A percentile compares a stretch with the other conserved stretches of the same genome.
Conservation (phyloP, 139 green algal species). For the Tetraselmis striata region DNA sequence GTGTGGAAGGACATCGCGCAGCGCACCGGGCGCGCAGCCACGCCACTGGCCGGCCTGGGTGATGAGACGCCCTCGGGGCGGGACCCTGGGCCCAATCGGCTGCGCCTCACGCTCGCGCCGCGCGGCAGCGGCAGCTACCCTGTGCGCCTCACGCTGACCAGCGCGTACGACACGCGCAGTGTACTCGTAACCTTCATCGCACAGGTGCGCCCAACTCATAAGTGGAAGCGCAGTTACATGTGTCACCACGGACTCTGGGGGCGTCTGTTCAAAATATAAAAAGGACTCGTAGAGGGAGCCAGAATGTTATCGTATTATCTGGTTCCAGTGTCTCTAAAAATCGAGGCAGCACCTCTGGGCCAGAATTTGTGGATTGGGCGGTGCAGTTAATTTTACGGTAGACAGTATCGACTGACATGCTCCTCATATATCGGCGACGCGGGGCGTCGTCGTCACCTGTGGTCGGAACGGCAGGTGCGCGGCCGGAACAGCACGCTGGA, state of each 20-base stretch:
- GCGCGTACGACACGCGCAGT: conserved; percentile 49
- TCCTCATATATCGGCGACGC: no score
- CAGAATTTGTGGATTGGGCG: no score
- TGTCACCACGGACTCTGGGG: no score
- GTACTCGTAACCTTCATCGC: conserved; percentile 56
- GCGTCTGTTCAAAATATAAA: no score
- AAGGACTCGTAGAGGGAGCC: no score
- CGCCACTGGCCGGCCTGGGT: background rate
- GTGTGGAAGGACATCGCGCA: background rate
- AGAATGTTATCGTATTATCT: no score
- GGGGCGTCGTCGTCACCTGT: no score
- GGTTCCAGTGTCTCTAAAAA: background rate
- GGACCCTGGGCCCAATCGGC: conserved; percentile 12
- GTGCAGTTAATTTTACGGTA: no score
- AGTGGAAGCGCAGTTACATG: background rate
- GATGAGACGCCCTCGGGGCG: background rate
- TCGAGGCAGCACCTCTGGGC: background rate
- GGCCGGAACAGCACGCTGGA: conserved; percentile 46
- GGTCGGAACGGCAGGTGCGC: no score
- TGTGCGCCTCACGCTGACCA: conserved; percentile 46
- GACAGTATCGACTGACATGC: no score
- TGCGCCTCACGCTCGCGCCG: conserved; percentile 43
- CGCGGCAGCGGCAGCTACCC: conserved; percentile 59
- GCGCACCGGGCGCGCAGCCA: conserved; percentile 1
- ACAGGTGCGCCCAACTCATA: no score